A percentile compares a stretch with the other conserved stretches of the same genome.
phyloP scores from a whole-genome alignment of 2,329 filamentous ascomycete species.

The Graphiopsis chlorocephala region DNA sequence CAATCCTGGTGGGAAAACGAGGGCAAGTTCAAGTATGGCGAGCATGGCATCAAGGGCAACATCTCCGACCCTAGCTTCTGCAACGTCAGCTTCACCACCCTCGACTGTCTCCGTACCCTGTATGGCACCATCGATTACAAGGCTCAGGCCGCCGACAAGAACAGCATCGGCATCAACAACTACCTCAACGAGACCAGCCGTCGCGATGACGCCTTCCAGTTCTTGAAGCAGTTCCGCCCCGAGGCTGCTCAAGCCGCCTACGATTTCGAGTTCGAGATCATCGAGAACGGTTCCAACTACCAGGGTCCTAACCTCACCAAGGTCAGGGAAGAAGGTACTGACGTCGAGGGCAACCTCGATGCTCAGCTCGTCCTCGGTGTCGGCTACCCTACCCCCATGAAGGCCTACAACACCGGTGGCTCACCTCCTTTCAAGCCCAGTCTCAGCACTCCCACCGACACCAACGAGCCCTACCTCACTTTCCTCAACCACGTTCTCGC shows the following conservation, averaged over 20 bases:
- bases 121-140: slow-evolving; percentile 56
- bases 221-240: slow-evolving; percentile 55
- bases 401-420: slow-evolving; percentile 60
- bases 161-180: slow-evolving; percentile 47
- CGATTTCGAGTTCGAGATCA: slow-evolving; percentile 56
- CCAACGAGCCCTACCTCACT: slow-evolving; percentile 67
- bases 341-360: slow-evolving; percentile 62
- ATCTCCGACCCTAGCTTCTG: slow-evolving; percentile 39
- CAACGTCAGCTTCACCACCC: slow-evolving; percentile 52
- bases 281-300: slow-evolving; percentile 55
- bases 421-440: slow-evolving; percentile 53
- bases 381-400: slow-evolving; percentile 53
- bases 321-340: slow-evolving; percentile 23
- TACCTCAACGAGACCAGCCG: slow-evolving; percentile 50
- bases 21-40: slow-evolving; percentile 22
- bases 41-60: slow-evolving; percentile 6
- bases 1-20: slow-evolving; percentile 23
- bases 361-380: slow-evolving; percentile 59
- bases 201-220: slow-evolving; percentile 56
- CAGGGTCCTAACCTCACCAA: slow-evolving; percentile 38
- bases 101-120: slow-evolving; percentile 53
- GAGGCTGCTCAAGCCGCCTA: slow-evolving; percentile 46
- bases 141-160: slow-evolving; percentile 42
- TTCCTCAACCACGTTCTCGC: slow-evolving; percentile 60
- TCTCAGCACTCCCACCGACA: slow-evolving; percentile 46